Percentiles rank a stretch among this genome's conserved stretches.
Evolutionary conservation across 257 asterid genomes (phyloP).

Genomic region (Nicotiana otophora): DNA sequence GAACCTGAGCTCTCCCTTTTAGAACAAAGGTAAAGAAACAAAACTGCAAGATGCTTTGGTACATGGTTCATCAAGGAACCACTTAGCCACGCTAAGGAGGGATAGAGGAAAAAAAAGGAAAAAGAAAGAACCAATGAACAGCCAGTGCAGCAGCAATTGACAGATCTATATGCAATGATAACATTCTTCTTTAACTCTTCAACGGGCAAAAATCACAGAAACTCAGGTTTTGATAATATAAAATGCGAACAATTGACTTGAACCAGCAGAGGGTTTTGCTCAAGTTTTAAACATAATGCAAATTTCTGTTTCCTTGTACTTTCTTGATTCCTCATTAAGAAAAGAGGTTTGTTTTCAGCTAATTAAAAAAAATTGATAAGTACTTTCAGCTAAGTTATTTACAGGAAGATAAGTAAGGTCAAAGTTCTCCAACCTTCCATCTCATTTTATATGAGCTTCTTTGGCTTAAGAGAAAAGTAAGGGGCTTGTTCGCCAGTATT

Average conservation of each 20-base stretch:
- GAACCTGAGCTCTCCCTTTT: background rate
- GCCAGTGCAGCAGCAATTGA: background rate
- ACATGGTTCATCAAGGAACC: background rate
- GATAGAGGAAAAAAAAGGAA: no score
- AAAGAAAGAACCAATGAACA: background rate
- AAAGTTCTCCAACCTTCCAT: background rate
- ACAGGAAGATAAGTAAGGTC: background rate
- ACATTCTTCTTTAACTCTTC: background rate
- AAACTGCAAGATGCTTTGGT: background rate
- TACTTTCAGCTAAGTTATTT: background rate
- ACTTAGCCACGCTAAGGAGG: background rate
- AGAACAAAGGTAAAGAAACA: background rate
- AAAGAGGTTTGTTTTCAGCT: background rate
- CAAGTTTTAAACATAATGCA: background rate
- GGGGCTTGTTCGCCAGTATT: background rate
- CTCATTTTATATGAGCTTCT: background rate
- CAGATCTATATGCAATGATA: background rate
- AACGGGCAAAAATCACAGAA: no score
- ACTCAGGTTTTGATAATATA: background rate
- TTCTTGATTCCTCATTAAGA: background rate
- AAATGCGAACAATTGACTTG: background rate
- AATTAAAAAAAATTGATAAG: no score
- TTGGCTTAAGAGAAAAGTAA: background rate
- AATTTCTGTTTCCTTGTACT: background rate
- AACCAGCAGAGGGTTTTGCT: background rate